Base-by-base conservation (phyloP, 108 stramenopile genomes). In the Nitzschia putrida region DNA sequence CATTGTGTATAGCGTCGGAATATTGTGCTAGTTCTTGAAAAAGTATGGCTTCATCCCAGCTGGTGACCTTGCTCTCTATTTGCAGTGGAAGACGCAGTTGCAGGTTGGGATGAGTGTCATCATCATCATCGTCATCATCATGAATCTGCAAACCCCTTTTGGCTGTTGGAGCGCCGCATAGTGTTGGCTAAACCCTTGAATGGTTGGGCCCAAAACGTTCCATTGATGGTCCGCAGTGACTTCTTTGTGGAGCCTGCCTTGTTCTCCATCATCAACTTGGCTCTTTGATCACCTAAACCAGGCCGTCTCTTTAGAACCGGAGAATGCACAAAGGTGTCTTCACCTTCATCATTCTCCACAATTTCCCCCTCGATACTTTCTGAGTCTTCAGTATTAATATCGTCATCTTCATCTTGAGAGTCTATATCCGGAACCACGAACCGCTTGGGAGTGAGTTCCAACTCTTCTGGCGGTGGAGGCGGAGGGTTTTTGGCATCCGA, bases 171-270 rank as follows among this genome's bases (percentile, higher is more conserved):
- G 11, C 61, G 44, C 23, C 43, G 42, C 0, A 63, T 25, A 47
- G 8, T 66, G 12, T 52, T 25, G 8, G 65, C 29, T 10, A 66
- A 45, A 0, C 65, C 52, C 25, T 66, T 66, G 65, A 66, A 66
- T 37, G 65, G 65, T 53, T 66, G 26, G 23, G 65, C 51, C 52
- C 50, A 66, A 38, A 66, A 66, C 2, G 65, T 37, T 53, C 51
- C 29, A 66, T 66, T 66, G n/a, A 66, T 53, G 29, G 65, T 53
- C 43, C 65, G 65, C 12, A 66, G 24, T 8, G 65, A 66, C 52
- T 53, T 66, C 65, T 53, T 66, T 10, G 65, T 66, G 14, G 25
- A 29, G n/a, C 44, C 25, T 38, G 50, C 65, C 52, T 52, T 52
- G 34, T 26, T 52, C 16, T 45, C 65, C 42, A 63, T 18, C 42